Evolutionary conservation across 1,284 basidiomycete genomes (phyloP).

Genomic region (Microbotryum intermedium): DNA sequence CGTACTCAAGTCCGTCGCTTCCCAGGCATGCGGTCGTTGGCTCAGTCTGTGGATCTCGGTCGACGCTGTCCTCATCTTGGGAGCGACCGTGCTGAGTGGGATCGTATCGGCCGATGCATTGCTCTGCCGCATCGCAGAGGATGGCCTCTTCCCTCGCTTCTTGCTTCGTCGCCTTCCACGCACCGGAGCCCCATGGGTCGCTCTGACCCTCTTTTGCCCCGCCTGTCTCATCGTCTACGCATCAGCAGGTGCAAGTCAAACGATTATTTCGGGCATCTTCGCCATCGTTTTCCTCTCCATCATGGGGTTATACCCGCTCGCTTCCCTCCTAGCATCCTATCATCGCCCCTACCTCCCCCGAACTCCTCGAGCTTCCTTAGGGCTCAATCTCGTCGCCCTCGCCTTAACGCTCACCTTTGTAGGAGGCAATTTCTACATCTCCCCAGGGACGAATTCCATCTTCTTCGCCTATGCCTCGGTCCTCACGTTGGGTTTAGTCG

Average conservation of each 20-base stretch:
- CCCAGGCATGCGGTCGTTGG: constrained; percentile 53
- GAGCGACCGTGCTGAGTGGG: constrained; percentile 44
- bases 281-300: constrained; percentile 53
- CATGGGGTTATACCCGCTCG: constrained; percentile 56
- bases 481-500: constrained; percentile 37
- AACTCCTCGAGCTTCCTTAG: constrained; percentile 41
- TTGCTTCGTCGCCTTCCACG: constrained; percentile 48
- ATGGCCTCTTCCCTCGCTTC: constrained; percentile 51
- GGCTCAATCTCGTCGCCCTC: constrained; percentile 44
- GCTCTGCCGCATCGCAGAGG: constrained; percentile 29
- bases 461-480: constrained; percentile 40
- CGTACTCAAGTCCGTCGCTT: constrained; percentile 52
- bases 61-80: constrained; percentile 58
- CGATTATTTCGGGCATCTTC: constrained; percentile 45
- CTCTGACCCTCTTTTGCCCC: constrained; percentile 48
- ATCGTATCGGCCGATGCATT: constrained; percentile 2
- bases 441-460: constrained; percentile 55
- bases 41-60: constrained; percentile 53
- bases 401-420: constrained; percentile 47
- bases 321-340: constrained; percentile 54
- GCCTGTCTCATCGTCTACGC: constrained; percentile 53
- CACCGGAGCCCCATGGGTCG: constrained; percentile 51
- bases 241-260: constrained; percentile 49
- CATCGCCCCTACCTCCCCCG: constrained; percentile 54
- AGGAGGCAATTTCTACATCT: constrained; percentile 52